Percentiles rank a stretch among this genome's conserved stretches.
These are phyloP conservation scores for Wickerhamomyces strasburgensis DNA, from an alignment of 805 yeast species.

Conservation along the genomic window DNA sequence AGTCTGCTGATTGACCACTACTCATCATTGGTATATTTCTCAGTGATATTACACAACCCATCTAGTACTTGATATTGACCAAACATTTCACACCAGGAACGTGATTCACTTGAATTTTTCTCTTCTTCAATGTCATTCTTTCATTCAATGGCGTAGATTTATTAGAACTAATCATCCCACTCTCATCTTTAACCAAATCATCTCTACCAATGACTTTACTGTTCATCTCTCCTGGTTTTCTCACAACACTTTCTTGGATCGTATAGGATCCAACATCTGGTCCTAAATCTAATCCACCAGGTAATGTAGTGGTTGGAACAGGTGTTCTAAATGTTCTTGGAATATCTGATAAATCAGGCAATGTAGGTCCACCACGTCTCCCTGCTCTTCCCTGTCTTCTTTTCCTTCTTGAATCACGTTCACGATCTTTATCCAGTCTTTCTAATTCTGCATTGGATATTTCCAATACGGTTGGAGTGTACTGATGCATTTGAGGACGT, in stretches of 20 bases:
- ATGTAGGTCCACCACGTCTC: slow-evolving; percentile 52
- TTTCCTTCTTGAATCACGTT: slow-evolving; percentile 86
- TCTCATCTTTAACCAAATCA: no score
- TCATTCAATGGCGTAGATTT: slow-evolving; percentile 13
- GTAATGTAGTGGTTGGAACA: slow-evolving; percentile 69
- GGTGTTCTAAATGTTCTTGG: slow-evolving; percentile 90
- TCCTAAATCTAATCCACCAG: slow-evolving; percentile 78
- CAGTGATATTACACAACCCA: no score
- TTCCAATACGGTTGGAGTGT: slow-evolving; percentile 69
- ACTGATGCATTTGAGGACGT: slow-evolving; percentile 46
- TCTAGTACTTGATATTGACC: slow-evolving; percentile 14
- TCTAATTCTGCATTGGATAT: slow-evolving; percentile 73
- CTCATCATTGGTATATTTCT: no score
- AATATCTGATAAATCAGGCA: slow-evolving; percentile 76
- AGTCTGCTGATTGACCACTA: no score
- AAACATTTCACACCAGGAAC: slow-evolving; percentile 16
- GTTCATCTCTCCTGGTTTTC: slow-evolving; percentile 14
- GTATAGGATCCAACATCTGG: slow-evolving; percentile 44
- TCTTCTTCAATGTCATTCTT: slow-evolving; percentile 3
- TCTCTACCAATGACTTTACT: no score
- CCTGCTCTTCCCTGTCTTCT: slow-evolving; percentile 66
- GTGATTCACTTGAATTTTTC: slow-evolving; percentile 9
- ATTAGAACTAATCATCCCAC: no score
- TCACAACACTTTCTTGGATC: slow-evolving; percentile 16
- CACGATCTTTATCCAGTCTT: slow-evolving; percentile 83